Conservation (phyloP, 805 yeast species). For the Brettanomyces bruxellensis region DNA sequence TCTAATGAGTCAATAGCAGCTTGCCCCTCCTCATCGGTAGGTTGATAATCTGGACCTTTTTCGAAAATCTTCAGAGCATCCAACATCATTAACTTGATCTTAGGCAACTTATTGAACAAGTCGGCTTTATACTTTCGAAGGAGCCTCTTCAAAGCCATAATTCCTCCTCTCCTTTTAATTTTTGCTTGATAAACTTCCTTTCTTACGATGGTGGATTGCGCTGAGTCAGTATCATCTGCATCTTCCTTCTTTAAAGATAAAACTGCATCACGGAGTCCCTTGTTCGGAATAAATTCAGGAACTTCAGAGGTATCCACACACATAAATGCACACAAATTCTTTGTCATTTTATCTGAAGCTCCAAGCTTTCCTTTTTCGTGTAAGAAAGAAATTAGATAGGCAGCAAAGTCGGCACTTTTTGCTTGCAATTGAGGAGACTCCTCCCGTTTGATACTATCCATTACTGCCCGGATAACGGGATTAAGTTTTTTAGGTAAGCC, state of each 20-base stretch:
- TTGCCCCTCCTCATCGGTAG: slow-evolving; percentile 51
- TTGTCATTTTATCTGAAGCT: slow-evolving; percentile 81
- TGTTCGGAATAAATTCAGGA: slow-evolving; percentile 77
- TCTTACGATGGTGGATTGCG: slow-evolving; percentile 43
- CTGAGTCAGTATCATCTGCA: slow-evolving; percentile 51
- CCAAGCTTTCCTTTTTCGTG: slow-evolving; percentile 48
- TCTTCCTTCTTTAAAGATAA: slow-evolving; percentile 77
- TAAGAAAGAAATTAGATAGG: slow-evolving; percentile 54
- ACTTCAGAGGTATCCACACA: slow-evolving; percentile 96
- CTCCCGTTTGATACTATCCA: slow-evolving; percentile 87
- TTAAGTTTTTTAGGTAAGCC: slow-evolving; percentile 82
- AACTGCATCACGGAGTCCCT: slow-evolving; percentile 42
- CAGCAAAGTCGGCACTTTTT: slow-evolving; percentile 62
- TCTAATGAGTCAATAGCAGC: slow-evolving; percentile 81
- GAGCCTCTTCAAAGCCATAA: slow-evolving; percentile 55
- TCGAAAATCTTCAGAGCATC: slow-evolving; percentile 41
- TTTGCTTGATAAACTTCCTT: slow-evolving; percentile 63
- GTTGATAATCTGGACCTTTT: slow-evolving; percentile 15
- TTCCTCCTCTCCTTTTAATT: slow-evolving; percentile 80
- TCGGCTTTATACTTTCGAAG: slow-evolving; percentile 41
- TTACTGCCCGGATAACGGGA: slow-evolving; percentile 78
- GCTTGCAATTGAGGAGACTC: slow-evolving; percentile 55
- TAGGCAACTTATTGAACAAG: slow-evolving; percentile 56
- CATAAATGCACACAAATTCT: slow-evolving; percentile 82
- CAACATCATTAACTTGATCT: slow-evolving; percentile 54